Base-by-base conservation (phyloP, 306 rosid species). In the Cucumis hystrix region DNA sequence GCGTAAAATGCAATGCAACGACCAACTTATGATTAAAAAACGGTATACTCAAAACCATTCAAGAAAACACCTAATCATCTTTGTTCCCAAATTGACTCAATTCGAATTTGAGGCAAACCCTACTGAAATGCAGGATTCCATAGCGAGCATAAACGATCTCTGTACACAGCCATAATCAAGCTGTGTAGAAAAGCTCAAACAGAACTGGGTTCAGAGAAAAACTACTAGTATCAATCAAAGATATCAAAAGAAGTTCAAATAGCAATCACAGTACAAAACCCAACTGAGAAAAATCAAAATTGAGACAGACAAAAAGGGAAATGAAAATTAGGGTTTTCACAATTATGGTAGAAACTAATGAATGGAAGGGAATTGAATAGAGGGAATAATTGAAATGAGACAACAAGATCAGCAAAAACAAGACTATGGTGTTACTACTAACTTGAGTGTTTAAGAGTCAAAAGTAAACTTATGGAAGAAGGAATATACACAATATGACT, bases 41-140 rank as follows among this genome's bases (percentile, higher is more conserved):
- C 63, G 17, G 60, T 18, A 30, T 62, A 12, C 20, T n/a, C 81
- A 79, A 60, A 85, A 82, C 71, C 86, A 79, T 80, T 70, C 85
- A 77, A 45, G 20, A 47, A 55, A 74, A 55, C 65, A 52, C 0
- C 21, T 6, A 35, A 71, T 71, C 59, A 70, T 16, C 4, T 47
- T 37, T 16, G 15, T 39, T 57, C 66, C 51, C 65, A 9, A 43
- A 13, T 35, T 14, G 30, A 58, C 78, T 57, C 78, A 39, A 17
- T 88, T 87, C 80, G 76, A 77, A 76, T 54, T 83, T 80, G 64
- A 83, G 78, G 33, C 28, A 79, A 83, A 49, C 45, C 67, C 55
- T 33, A 41, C 16, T 51, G 80, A 68, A 86, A 82, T 79, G 84
- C 82, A 82, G 77, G 83, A 28, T 54, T 73, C 41, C 77, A 47